Evolutionary conservation across 495 filamentous ascomycete genomes (phyloP).

Genomic region (Penicillium parvum): DNA sequence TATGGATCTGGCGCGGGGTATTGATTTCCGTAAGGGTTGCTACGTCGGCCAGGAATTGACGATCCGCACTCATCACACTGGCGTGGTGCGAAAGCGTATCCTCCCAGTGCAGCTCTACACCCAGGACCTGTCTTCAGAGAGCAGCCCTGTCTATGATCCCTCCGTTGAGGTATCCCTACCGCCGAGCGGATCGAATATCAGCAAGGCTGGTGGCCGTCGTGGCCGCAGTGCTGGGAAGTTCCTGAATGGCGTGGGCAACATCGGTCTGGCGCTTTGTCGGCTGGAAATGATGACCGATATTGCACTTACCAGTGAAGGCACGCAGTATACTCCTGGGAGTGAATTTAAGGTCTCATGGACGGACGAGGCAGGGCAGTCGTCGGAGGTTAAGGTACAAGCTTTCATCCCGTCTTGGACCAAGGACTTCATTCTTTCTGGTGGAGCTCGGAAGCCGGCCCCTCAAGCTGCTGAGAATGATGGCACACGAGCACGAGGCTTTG

Average conservation of each 20-base stretch:
- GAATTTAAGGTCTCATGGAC: conserved; percentile 53
- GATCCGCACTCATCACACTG: conserved; percentile 88
- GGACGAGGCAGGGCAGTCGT: conserved; percentile 28
- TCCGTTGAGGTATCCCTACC: conserved; percentile 28
- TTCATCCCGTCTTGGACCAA: conserved; percentile 79
- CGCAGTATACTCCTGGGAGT: conserved; percentile 45
- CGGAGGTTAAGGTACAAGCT: conserved; percentile 68
- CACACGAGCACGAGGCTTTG: conserved; percentile 33
- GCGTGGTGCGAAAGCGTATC: conserved; percentile 88
- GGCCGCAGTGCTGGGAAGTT: conserved; percentile 74
- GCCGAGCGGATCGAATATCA: conserved; percentile 39
- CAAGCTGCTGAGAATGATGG: conserved; percentile 23
- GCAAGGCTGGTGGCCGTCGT: conserved; percentile 43
- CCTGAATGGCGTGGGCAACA: conserved; percentile 69
- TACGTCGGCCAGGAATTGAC: conserved; percentile 97
- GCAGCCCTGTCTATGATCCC: conserved; percentile 49
- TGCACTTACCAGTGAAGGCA: conserved; percentile 56
- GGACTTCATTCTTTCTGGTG: conserved; percentile 34
- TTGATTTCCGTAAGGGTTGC: conserved; percentile 94
- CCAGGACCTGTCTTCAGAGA: conserved; percentile 31
- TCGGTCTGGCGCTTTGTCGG: conserved; percentile 84
- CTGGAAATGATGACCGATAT: conserved; percentile 86
- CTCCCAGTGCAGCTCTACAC: conserved; percentile 76
- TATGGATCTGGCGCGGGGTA: conserved; percentile 72
- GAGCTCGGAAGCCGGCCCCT: conserved; percentile 20